Base-by-base conservation (phyloP, 352 stramenopile genomes). In the Globisporangium abappressorium region DNA sequence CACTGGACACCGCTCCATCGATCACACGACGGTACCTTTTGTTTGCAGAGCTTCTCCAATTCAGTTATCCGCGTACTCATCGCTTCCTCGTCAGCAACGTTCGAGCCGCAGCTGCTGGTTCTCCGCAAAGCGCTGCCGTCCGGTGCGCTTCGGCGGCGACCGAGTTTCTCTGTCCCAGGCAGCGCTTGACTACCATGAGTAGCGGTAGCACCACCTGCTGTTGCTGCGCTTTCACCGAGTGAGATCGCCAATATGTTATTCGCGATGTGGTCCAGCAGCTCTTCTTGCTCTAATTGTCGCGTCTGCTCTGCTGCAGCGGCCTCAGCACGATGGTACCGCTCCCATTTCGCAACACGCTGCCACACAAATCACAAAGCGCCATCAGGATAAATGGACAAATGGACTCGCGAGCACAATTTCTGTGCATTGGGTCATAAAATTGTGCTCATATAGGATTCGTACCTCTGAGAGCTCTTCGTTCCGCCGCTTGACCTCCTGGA, bases 41-140 rank as follows among this genome's bases (percentile, higher is more conserved):
- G 84, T 56, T 91, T 91, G 75, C 76, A 84, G 9, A 76, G 68
- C 68, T 85, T 87, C 72, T 93, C 82, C 22, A 95, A 68, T 47
- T 95, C 87, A 7, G 75, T 74, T n/a, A 92, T 70, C 5, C 78
- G 78, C 36, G 73, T 69, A 43, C 72, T 62, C 24, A 72, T 62
- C 0, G 69, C 66, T 30, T 80, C 76, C 5, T 70, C 58, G 15
- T 67, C 43, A 33, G 28, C 60, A 20, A 69, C 26, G 3, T 5
- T 57, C 14, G 28, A 20, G 18, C 24, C 41, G 6, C 43, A 51
- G 18, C 46, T 64, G 38, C 34, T 46, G 28, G 62, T 59, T 46
- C 60, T 64, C 18, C 65, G 36, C 26, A 61, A 12, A 51, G 59
- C 62, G 30, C 56, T 60, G 22, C 51, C 58, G 49, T 66, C 68